Percentiles rank a stretch among this genome's conserved stretches.
phyloP scores from a whole-genome alignment of 371 early-diverging fungal species.

The Coemansia sp. region DNA sequence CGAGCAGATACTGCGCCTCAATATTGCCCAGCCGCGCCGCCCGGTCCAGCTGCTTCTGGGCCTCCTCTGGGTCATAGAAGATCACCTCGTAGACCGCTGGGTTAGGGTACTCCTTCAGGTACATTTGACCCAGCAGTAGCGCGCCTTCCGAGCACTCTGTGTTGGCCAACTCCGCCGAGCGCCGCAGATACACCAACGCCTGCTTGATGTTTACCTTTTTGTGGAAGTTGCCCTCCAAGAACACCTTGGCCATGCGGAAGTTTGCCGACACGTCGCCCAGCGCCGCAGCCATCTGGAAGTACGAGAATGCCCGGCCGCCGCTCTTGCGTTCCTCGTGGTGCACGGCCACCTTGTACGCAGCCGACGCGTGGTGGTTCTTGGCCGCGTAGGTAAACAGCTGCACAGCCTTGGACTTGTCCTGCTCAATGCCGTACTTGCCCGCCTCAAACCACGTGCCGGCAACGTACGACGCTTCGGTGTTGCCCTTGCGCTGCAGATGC shows the following conservation, averaged over 20 bases:
- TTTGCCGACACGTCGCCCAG: slow-evolving; percentile 68
- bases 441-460: slow-evolving; percentile 69
- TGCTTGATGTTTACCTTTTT: slow-evolving; percentile 60
- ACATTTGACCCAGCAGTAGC: slow-evolving; percentile 66
- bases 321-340: slow-evolving; percentile 65
- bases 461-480: slow-evolving; percentile 69
- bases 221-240: slow-evolving; percentile 65
- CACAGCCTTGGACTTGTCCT: slow-evolving; percentile 55
- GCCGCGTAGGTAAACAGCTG: slow-evolving; percentile 52
- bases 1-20: slow-evolving; percentile 60
- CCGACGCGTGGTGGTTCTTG: slow-evolving; percentile 50
- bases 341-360: slow-evolving; percentile 60
- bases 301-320: slow-evolving; percentile 63
- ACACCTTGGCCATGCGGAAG: slow-evolving; percentile 62
- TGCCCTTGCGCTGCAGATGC: slow-evolving; percentile 62
- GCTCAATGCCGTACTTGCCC: slow-evolving; percentile 58
- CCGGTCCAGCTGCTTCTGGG: slow-evolving; percentile 56
- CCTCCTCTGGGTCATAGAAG: slow-evolving; percentile 59
- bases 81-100: slow-evolving; percentile 52
- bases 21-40: slow-evolving; percentile 60
- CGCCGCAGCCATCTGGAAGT: slow-evolving; percentile 73
- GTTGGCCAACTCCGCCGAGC: slow-evolving; percentile 65
- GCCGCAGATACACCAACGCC: slow-evolving; percentile 70
- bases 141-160: slow-evolving; percentile 67
- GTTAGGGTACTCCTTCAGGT: slow-evolving; percentile 52